Evolutionary conservation across 352 stramenopile genomes (phyloP).

Genomic region (Halophytophthora polymorphica): DNA sequence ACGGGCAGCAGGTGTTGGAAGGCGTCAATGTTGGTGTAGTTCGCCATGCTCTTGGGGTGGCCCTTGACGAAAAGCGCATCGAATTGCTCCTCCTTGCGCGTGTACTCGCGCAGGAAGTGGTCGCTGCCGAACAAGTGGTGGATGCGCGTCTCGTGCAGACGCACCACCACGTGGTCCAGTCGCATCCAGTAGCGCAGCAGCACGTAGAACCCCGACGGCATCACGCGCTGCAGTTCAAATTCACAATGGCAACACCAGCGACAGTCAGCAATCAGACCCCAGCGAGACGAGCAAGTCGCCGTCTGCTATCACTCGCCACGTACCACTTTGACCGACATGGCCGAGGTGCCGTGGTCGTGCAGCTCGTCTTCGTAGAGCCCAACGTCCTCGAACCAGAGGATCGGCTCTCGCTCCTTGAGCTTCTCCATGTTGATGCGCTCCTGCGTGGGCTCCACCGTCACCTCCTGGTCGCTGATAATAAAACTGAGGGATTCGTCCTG

Average conservation of each 20-base stretch:
- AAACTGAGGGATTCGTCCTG: conserved; percentile 13
- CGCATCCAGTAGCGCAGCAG: conserved; percentile 82
- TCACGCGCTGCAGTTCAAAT: conserved; percentile 51
- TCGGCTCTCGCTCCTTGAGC: conserved; percentile 76
- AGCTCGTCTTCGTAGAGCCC: conserved; percentile 81
- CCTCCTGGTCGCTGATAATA: conserved; percentile 27
- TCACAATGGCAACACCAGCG: background rate
- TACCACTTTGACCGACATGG: conserved; percentile 85
- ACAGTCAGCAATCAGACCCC: background rate
- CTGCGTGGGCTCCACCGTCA: conserved; percentile 33
- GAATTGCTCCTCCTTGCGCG: conserved; percentile 72
- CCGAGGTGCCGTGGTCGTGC: conserved; percentile 75
- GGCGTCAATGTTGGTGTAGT: conserved; percentile 84
- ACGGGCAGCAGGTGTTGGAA: conserved; percentile 74
- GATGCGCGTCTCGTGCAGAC: conserved; percentile 78
- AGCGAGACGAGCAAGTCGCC: background rate
- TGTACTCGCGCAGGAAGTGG: conserved; percentile 79
- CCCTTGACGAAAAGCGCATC: conserved; percentile 63
- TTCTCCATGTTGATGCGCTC: conserved; percentile 77
- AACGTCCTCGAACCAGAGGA: conserved; percentile 84
- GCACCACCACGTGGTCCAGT: conserved; percentile 74
- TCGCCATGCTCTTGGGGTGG: conserved; percentile 67
- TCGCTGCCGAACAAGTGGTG: conserved; percentile 77
- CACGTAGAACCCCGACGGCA: conserved; percentile 81
- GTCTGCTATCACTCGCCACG: conserved; percentile 3